Evolutionary conservation across 202 grass and related monocot species (phyloP).

Genomic region (Saccharum hybrid): DNA sequence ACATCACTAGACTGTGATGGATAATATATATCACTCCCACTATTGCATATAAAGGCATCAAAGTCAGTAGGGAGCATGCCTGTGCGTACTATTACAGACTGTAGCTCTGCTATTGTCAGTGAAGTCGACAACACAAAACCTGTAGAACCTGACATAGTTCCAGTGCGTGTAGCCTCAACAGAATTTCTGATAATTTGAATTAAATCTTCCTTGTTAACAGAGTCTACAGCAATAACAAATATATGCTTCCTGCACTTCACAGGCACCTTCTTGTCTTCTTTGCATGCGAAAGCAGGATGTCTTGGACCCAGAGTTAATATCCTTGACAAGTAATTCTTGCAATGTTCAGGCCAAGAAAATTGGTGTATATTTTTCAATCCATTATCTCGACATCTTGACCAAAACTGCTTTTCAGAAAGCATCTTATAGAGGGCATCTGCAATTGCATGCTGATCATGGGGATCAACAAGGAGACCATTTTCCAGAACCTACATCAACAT

Average conservation of each 20-base stretch:
- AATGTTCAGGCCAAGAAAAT: constrained; percentile 99
- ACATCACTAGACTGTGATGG: constrained; percentile 68
- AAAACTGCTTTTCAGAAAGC: constrained; percentile 97
- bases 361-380: constrained; percentile 96
- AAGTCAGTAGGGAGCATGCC: constrained; percentile 87
- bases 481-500: constrained; percentile 74
- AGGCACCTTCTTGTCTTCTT: constrained; percentile 57
- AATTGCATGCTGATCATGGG: constrained; percentile 89
- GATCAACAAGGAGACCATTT: constrained; percentile 97
- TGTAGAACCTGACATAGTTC: constrained; percentile 58
- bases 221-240: constrained; percentile 89
- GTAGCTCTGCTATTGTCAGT: constrained; percentile 76
- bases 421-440: constrained; percentile 98
- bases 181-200: constrained; percentile 71
- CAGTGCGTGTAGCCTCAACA: constrained; percentile 61
- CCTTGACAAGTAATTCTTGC: constrained; percentile 95
- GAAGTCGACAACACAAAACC: constrained; percentile 86
- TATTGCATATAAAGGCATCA: constrained; percentile 97
- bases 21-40: constrained; percentile 97
- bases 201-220: constrained; percentile 69
- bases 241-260: constrained; percentile 76
- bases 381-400: constrained; percentile 90
- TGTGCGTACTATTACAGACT: constrained; percentile 61
- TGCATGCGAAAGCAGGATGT: constrained; percentile 71
- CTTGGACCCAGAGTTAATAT: constrained; percentile 79